Conservation (phyloP, 805 yeast species). For the Candida orba region DNA sequence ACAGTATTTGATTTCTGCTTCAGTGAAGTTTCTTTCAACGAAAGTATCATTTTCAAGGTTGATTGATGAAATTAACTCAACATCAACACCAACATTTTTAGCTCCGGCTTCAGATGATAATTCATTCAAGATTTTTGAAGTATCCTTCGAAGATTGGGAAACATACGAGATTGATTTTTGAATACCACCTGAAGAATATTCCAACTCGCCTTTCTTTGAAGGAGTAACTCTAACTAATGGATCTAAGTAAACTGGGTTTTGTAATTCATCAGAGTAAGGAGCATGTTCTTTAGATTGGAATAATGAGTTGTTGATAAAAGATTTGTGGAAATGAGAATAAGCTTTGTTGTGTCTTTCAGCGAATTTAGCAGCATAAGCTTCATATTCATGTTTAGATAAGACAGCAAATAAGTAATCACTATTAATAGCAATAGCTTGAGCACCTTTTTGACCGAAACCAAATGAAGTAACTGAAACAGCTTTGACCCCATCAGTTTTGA, state of each 20-base stretch:
- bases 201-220: constrained; percentile 35
- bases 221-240: constrained; percentile 64
- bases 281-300: constrained; percentile 90
- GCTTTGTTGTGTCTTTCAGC: constrained; percentile 78
- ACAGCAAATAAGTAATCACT: constrained; percentile 90
- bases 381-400: constrained; percentile 64
- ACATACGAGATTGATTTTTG: constrained; percentile 40
- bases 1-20: constrained; percentile 74
- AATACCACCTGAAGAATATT: constrained; percentile 42
- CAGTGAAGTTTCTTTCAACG: constrained; percentile 86
- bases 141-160: constrained; percentile 41
- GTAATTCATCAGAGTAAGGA: constrained; percentile 86
- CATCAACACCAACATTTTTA: constrained; percentile 90
- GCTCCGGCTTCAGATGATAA: constrained; percentile 44
- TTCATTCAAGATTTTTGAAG: constrained; percentile 53
- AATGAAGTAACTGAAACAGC: constrained; percentile 96
- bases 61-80: constrained; percentile 76
- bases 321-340: constrained; percentile 92
- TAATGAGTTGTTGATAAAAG: constrained; percentile 83
- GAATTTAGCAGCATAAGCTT: constrained; percentile 65
- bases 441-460: constrained; percentile 99
- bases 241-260: constrained; percentile 86
- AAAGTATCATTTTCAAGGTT: constrained; percentile 88
- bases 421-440: constrained; percentile 85
- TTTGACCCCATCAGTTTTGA: constrained; percentile 94